Evolutionary conservation across 1,284 basidiomycete species (phyloP).

Genomic region (Singerocomus rubriflavus): DNA sequence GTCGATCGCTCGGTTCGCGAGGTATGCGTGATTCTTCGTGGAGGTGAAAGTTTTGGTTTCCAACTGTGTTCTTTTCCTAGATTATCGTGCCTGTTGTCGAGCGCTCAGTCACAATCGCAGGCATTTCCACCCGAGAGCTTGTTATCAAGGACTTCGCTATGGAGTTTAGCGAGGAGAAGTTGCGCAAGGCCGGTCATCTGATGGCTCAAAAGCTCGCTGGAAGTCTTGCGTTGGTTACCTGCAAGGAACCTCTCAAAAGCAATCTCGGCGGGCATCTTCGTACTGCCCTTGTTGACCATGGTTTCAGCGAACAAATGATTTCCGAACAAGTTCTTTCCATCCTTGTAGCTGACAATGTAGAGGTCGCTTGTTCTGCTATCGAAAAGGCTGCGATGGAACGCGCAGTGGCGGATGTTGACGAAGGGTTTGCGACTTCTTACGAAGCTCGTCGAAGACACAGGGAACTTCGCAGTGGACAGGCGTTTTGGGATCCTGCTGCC

Average conservation of each 20-base stretch:
- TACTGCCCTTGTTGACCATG: slow-evolving; percentile 76
- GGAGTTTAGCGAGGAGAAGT: slow-evolving; percentile 87
- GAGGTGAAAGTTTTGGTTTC: neutral
- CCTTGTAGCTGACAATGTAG: slow-evolving; percentile 91
- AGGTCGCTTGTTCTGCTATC: slow-evolving; percentile 91
- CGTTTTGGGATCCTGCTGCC: slow-evolving; percentile 85
- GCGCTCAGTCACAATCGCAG: slow-evolving; percentile 98
- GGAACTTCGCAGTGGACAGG: slow-evolving; percentile 71
- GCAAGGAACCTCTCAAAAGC: slow-evolving; percentile 95
- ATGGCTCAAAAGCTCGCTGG: slow-evolving; percentile 99
- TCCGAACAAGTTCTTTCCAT: slow-evolving; percentile 73
- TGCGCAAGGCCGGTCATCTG: slow-evolving; percentile 89
- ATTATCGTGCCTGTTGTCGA: slow-evolving; percentile 98
- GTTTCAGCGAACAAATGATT: slow-evolving; percentile 79
- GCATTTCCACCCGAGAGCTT: slow-evolving; percentile 95
- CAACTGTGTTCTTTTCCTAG: slow-evolving; percentile 34
- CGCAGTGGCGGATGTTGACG: slow-evolving; percentile 93
- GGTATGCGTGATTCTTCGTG: slow-evolving; percentile 40
- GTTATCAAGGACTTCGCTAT: slow-evolving; percentile 97
- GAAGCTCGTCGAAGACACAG: slow-evolving; percentile 85
- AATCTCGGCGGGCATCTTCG: slow-evolving; percentile 92
- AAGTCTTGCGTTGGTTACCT: slow-evolving; percentile 94
- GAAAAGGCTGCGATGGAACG: slow-evolving; percentile 99
- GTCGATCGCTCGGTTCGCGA: slow-evolving; percentile 96
- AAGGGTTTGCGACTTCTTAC: slow-evolving; percentile 81